These are phyloP conservation scores for Aspergillus sparsus DNA, from an alignment of 495 filamentous ascomycete genomes.

Conservation along the genomic window DNA sequence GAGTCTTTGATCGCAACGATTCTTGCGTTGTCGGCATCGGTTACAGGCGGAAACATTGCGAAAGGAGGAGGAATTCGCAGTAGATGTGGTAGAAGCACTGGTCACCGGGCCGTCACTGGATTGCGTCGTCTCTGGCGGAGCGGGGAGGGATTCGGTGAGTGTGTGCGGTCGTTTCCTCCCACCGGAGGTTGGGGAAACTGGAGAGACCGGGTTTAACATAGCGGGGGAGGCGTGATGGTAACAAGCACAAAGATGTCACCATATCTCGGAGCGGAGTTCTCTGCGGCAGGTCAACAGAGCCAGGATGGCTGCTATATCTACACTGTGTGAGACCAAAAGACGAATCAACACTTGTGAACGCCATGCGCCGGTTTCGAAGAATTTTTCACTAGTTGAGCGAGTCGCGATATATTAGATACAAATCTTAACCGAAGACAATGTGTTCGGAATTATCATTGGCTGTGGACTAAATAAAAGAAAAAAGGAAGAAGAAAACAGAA, in stretches of 20 bases:
- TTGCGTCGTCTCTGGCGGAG: constrained; percentile 23
- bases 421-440: not conserved
- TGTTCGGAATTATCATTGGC: too few relatives aligned
- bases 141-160: constrained; percentile 26
- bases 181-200: constrained; percentile 37
- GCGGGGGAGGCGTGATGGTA: constrained; percentile 27
- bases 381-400: constrained; percentile 1
- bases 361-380: constrained; percentile 20
- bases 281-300: constrained; percentile 18
- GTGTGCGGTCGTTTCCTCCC: constrained; percentile 48
- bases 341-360: constrained; percentile 42
- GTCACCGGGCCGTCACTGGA: constrained; percentile 20
- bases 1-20: constrained; percentile 89
- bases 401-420: not conserved
- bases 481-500: too few relatives aligned
- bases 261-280: constrained; percentile 37
- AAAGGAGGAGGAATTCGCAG: constrained; percentile 61
- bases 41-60: constrained; percentile 96
- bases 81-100: constrained; percentile 28
- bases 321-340: constrained; percentile 21
- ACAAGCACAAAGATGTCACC: constrained; percentile 36
- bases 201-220: constrained; percentile 45
- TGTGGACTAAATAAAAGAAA: too few relatives aligned
- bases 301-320: constrained; percentile 15
- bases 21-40: constrained; percentile 88